Evolutionary conservation across 345 rosid genomes (phyloP), one percentile per base, ranked within the genome.

Genomic region (Ceriops zippeliana): DNA sequence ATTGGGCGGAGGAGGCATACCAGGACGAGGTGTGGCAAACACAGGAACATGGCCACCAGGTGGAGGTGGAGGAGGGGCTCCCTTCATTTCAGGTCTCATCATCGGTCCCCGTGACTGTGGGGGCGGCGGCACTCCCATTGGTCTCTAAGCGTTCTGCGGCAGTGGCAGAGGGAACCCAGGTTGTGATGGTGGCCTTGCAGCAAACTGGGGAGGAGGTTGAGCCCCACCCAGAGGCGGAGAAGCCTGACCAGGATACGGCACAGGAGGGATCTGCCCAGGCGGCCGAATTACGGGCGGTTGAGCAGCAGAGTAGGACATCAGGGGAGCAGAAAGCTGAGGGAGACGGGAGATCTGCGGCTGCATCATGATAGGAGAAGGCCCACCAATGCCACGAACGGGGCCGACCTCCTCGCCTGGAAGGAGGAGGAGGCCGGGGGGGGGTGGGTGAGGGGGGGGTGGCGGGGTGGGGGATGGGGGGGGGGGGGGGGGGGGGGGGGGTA

Each of bases 361-460:
- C 99, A 95, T 92, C 99, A 90, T 92, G 2, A 93, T 97, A 1
- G 92, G 97, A 32, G 98, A 81, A 0, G 99, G 99, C 10, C 99
- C 99, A 64, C 99, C 99, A 0, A 95, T 88, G 0, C 99, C 99
- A 1, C 99, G 89, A 60, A 96, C 88, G 0, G 99, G 99, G 4
- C 99, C 99, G 8, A 95, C 98, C 80, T 95, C 98, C 71, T 95
- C 99, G 24, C 99, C 99, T n/a, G 98, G 88, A 46, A 95, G 96
- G 37, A 95, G 89, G 13, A 95, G 97, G 20, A 95, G 86, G 16
- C 99, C 98, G 9, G n/a, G n/a, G n/a, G n/a, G n/a, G n/a, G n/a
- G n/a, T n/a, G n/a, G n/a, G n/a, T n/a, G n/a, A n/a, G n/a, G n/a
- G n/a, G n/a, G n/a, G n/a, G n/a, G n/a, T n/a, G n/a, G n/a, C n/a